A percentile compares a stretch with the other conserved stretches of the same genome.
phyloP scores from a whole-genome alignment of 306 rosid species.

The Prosopis cineraria region DNA sequence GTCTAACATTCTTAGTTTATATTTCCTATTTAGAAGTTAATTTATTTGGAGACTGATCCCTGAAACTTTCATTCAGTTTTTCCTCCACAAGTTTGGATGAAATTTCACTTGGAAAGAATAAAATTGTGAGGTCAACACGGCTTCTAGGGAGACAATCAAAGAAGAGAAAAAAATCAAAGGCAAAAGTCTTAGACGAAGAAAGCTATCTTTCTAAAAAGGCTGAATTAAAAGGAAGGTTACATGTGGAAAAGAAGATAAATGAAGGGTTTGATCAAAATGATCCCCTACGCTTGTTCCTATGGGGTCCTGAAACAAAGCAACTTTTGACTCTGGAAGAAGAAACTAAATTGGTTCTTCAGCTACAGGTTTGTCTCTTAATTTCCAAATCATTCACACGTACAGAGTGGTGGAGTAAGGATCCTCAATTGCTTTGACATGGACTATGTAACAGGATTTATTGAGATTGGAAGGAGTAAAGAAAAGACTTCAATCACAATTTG shows the following conservation, averaged over 20 bases:
- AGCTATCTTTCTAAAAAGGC: conserved; percentile 40
- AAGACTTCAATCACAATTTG: conserved; percentile 77
- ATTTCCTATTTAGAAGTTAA: conserved; percentile 19
- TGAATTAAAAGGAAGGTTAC: conserved; percentile 45
- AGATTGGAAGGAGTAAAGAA: conserved; percentile 66
- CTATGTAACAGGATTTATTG: conserved; percentile 64
- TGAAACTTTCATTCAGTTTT: conserved; percentile 38
- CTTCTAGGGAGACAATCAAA: conserved; percentile 68
- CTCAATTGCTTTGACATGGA: conserved; percentile 39
- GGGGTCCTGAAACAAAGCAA: conserved; percentile 80
- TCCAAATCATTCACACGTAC: conserved; percentile 13
- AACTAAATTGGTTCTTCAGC: conserved; percentile 56
- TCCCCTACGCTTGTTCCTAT: conserved; percentile 72
- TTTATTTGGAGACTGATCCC: conserved; percentile 36
- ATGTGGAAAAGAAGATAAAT: conserved; percentile 49
- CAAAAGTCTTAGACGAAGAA: conserved; percentile 42
- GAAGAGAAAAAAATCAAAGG: conserved; percentile 59
- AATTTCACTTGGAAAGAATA: conserved; percentile 46
- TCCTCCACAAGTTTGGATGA: conserved; percentile 45
- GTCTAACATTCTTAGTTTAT: conserved; percentile 27
- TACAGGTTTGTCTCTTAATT: conserved; percentile 63
- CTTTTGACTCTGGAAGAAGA: conserved; percentile 83
- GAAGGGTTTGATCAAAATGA: conserved; percentile 67
- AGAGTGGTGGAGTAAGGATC: conserved; percentile 28
- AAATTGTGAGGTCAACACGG: conserved; percentile 66